These are phyloP conservation scores for Urostyla sp. DNA, from an alignment of 73 alveolate genomes.

Conservation along the genomic window DNA sequence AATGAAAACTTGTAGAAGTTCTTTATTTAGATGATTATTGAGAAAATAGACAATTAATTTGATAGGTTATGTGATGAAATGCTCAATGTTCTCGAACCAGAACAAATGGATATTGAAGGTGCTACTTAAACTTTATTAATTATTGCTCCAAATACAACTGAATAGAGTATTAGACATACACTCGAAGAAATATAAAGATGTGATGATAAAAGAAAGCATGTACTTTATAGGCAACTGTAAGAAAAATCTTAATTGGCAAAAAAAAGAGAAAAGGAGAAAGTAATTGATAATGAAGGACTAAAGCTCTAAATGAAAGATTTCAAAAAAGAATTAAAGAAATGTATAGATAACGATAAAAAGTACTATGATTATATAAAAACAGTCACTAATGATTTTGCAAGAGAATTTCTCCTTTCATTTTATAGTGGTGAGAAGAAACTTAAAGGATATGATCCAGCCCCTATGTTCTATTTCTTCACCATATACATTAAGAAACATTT, in stretches of 20 bases:
- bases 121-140: neutral
- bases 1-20: neutral
- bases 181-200: neutral
- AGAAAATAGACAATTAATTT: neutral
- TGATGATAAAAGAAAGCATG: neutral
- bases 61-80: conserved; percentile 13
- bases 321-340: no score
- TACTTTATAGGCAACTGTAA: neutral
- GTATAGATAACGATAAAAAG: no score
- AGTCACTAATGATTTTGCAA: no score
- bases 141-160: neutral
- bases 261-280: neutral
- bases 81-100: neutral
- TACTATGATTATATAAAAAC: no score
- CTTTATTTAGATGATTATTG: neutral
- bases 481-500: no score
- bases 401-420: no score
- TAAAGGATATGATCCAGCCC: no score
- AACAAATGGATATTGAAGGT: neutral
- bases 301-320: no score
- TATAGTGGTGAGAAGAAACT: no score
- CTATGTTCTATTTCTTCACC: no score
- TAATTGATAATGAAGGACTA: no score
- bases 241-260: neutral
- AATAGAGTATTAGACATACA: neutral